phyloP scores from a whole-genome alignment of 1,284 basidiomycete genomes.

The Malassezia arunalokei region DNA sequence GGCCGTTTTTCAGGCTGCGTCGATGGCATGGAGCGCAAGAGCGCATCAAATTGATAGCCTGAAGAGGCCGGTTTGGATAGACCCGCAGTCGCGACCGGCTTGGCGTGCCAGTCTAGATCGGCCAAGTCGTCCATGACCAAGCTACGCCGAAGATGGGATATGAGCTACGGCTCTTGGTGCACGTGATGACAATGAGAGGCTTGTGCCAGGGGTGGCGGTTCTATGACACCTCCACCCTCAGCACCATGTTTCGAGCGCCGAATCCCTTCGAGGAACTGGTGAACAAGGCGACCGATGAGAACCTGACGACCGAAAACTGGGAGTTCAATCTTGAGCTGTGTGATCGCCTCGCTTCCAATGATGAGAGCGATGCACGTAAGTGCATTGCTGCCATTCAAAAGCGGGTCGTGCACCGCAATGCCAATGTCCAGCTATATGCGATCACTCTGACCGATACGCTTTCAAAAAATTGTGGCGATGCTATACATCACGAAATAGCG shows the following conservation, averaged over 20 bases:
- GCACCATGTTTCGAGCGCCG: constrained; percentile 42
- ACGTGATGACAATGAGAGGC: not conserved
- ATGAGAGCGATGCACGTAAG: constrained; percentile 61
- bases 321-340: constrained; percentile 86
- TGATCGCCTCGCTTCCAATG: constrained; percentile 85
- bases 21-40: constrained; percentile 22
- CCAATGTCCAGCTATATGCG: constrained; percentile 90
- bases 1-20: constrained; percentile 4
- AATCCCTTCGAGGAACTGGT: constrained; percentile 91
- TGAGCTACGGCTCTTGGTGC: not conserved
- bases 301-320: constrained; percentile 87
- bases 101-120: constrained; percentile 31
- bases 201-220: too few relatives aligned
- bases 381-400: constrained; percentile 76
- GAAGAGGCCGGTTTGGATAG: not conserved
- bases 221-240: too few relatives aligned
- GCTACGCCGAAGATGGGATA: too few relatives aligned
- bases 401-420: constrained; percentile 79
- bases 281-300: constrained; percentile 87
- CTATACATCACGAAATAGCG: constrained; percentile 73
- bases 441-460: constrained; percentile 50
- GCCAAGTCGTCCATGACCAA: constrained; percentile 40
- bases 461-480: constrained; percentile 76
- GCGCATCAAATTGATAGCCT: constrained; percentile 24
- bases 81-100: not conserved